Evolutionary conservation across 495 filamentous ascomycete genomes (phyloP), one percentile per base, ranked within the genome.

Genomic region (Lepraria neglecta): DNA sequence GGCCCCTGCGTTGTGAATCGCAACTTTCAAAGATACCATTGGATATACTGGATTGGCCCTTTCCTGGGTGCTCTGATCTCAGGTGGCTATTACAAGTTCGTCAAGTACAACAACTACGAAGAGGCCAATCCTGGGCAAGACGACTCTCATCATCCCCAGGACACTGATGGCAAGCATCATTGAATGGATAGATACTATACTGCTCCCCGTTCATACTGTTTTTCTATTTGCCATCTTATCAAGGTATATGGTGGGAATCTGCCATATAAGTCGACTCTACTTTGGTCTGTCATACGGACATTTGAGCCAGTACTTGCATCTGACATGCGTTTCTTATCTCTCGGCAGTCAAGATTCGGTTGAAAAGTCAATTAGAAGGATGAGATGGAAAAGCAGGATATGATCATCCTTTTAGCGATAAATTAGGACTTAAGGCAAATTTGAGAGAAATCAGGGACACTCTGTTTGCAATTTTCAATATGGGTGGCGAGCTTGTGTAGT

Each of bases 121-220:
- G 84, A 83, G n/a, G 87, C 84, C 60, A 95, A 95, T 62, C 87
- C 87, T 5, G 88, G 83, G 3, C 86, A 89, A 72, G 89, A 92
- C 59, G 58, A 45, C 27, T 59, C 62, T 12, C 40, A 64, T 44
- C 42, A 61, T 56, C 59, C 59, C 24, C 51, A 61, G 56, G 50
- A 55, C 42, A 56, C 28, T 31, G 50, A 4, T 28, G 30, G 42
- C 3, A 60, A 53, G n/a, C 17, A 19, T 10, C 35, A 21, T 45
- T 33, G 24, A 27, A 14, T 10, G 40, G 27, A 19, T 54, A n/a
- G 10, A 7, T 1, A 43, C 6, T 7, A 24, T 11, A 43, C 15
- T 38, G 17, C 6, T 21, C 21, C 19, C 24, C 38, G 19, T 12
- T 53, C 12, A 9, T 1, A 24, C 2, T 14, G 30, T 43, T 30